A percentile compares a stretch with the other conserved stretches of the same genome.
Evolutionary conservation across 2,329 filamentous ascomycete genomes (phyloP).

Genomic region (Colletotrichum trifolii): DNA sequence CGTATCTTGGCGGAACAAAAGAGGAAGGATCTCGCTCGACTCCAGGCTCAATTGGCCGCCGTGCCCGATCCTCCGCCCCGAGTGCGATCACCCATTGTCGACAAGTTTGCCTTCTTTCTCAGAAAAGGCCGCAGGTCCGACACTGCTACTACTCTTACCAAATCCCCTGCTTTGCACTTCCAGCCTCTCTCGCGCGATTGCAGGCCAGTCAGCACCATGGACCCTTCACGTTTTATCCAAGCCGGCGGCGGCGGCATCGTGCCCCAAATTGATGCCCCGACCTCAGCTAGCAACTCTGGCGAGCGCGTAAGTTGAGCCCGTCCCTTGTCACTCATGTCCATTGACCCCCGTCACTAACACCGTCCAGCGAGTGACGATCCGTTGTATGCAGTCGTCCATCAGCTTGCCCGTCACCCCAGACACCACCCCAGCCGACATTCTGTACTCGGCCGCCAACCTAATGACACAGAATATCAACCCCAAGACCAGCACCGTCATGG

Average conservation of each 20-base stretch:
- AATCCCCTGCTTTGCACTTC: conserved; percentile 26
- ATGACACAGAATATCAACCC: conserved; percentile 74
- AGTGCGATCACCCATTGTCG: conserved; percentile 55
- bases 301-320: conserved; percentile 71
- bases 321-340: not conserved
- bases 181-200: conserved; percentile 24
- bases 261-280: conserved; percentile 76
- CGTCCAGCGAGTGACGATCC: conserved; percentile 73
- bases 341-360: conserved; percentile 41
- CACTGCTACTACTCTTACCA: conserved; percentile 39
- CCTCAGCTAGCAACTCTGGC: conserved; percentile 82
- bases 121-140: conserved; percentile 53
- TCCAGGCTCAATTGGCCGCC: conserved; percentile 55
- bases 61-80: conserved; percentile 48
- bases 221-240: conserved; percentile 50
- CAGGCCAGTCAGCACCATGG: conserved; percentile 30
- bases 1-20: conserved; percentile 62
- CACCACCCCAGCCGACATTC: conserved; percentile 79
- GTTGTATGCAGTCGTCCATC: conserved; percentile 76
- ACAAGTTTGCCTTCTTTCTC: conserved; percentile 60
- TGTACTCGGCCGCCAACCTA: conserved; percentile 72
- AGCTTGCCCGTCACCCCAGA: conserved; percentile 78
- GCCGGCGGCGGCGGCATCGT: conserved; percentile 59
- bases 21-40: conserved; percentile 58
- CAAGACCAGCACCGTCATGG: conserved; percentile 76